phyloP scores from a whole-genome alignment of 805 yeast genomes.

The Hanseniaspora vineae region DNA sequence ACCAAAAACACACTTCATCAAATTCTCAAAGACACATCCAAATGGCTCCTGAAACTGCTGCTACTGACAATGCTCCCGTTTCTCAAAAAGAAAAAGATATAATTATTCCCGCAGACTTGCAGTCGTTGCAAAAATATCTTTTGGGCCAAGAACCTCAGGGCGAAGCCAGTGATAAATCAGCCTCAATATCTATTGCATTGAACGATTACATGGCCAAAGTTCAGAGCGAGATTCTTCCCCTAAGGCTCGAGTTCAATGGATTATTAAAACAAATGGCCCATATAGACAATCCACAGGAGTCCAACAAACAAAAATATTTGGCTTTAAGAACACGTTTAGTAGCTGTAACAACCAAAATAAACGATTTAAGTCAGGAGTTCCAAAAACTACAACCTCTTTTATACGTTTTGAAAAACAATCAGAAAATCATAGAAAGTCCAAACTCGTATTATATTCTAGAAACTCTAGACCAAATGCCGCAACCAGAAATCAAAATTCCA shows the following conservation, averaged over 20 bases:
- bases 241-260: neutral
- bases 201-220: neutral
- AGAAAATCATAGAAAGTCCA: neutral
- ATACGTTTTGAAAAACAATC: neutral
- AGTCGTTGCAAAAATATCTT: neutral
- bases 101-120: neutral
- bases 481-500: neutral
- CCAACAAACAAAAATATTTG: neutral
- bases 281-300: neutral
- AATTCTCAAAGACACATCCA: no score
- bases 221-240: neutral
- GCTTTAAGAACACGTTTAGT: neutral
- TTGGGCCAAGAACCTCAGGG: neutral
- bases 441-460: neutral
- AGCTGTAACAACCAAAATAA: neutral
- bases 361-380: neutral
- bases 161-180: neutral
- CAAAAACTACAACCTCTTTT: neutral
- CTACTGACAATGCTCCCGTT: no score
- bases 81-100: neutral
- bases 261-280: neutral
- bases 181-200: neutral
- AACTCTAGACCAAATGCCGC: neutral
- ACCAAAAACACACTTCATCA: no score
- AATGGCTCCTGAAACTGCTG: no score